These are phyloP conservation scores for Artemisia annua DNA, from an alignment of 129 eudicot species.

Conservation along the genomic window DNA sequence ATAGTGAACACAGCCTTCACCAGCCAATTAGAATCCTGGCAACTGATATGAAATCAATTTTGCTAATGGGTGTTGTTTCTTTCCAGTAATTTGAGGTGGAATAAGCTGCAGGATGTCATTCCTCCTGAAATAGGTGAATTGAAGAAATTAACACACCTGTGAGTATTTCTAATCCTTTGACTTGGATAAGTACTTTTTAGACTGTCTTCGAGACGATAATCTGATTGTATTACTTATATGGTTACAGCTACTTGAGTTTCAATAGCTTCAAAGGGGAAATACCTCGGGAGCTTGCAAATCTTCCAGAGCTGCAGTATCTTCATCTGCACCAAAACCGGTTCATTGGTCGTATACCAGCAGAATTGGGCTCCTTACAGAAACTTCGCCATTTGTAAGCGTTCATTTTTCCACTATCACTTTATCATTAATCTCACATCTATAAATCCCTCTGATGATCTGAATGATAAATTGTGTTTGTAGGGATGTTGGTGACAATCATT, in stretches of 20 bases:
- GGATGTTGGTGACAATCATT: constrained; percentile 95
- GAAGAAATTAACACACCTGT: constrained; percentile 91
- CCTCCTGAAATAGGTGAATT: constrained; percentile 98
- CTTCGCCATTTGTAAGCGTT: constrained; percentile 75
- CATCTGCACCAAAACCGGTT: constrained; percentile 94
- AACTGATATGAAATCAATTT: too few relatives aligned
- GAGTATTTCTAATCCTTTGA: constrained; percentile 37
- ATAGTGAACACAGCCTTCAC: too few relatives aligned
- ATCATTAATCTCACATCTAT: background rate
- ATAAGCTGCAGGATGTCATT: constrained; percentile 91
- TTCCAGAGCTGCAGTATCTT: constrained; percentile 84
- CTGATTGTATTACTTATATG: constrained; percentile 19
- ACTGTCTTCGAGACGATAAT: background rate
- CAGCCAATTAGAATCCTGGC: too few relatives aligned
- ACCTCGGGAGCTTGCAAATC: constrained; percentile 91
- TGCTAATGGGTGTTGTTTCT: constrained; percentile 26
- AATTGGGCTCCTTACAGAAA: constrained; percentile 80
- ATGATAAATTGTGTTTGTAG: constrained; percentile 33
- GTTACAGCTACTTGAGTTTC: constrained; percentile 86
- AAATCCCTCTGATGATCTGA: constrained; percentile 14
- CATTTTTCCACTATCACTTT: background rate
- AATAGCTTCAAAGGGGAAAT: constrained; percentile 95
- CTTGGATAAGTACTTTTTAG: constrained; percentile 4
- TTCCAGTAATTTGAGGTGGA: constrained; percentile 92
- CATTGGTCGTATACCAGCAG: constrained; percentile 89